phyloP scores from a whole-genome alignment of 1,284 basidiomycete genomes.

The Bjerkandera adusta region DNA sequence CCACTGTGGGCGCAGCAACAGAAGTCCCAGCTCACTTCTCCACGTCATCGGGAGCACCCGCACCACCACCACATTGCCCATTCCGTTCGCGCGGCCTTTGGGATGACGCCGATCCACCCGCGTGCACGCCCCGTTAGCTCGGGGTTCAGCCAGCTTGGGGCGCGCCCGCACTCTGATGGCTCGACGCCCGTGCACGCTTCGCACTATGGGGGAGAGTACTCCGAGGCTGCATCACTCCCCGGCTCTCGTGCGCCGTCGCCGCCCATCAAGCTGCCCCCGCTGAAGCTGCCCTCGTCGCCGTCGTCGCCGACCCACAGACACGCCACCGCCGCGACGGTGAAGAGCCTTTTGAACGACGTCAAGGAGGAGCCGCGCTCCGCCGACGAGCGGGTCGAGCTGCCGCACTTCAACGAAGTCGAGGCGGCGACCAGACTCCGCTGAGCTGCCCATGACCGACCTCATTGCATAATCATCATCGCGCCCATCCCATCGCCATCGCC shows the following conservation, averaged over 20 bases:
- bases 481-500: no score
- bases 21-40: not conserved
- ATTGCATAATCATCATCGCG: no score
- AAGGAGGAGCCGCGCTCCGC: slow-evolving; percentile 20
- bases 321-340: slow-evolving; percentile 18
- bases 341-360: slow-evolving; percentile 21
- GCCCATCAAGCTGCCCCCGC: slow-evolving; percentile 67
- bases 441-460: no score
- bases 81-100: slow-evolving; percentile 81
- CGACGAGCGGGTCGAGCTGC: slow-evolving; percentile 41
- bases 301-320: slow-evolving; percentile 25
- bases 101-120: slow-evolving; percentile 81
- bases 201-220: slow-evolving; percentile 18
- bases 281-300: slow-evolving; percentile 43
- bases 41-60: slow-evolving; percentile 19
- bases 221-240: slow-evolving; percentile 38
- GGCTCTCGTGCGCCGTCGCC: slow-evolving; percentile 59
- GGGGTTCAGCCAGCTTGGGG: slow-evolving; percentile 20
- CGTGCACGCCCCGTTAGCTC: slow-evolving; percentile 22
- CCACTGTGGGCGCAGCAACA: slow-evolving; percentile 25
- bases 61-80: slow-evolving; percentile 70
- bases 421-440: slow-evolving; percentile 39
- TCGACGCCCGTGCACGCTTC: slow-evolving; percentile 27
- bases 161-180: slow-evolving; percentile 34
- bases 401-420: slow-evolving; percentile 61